Evolutionary conservation across 1,284 basidiomycete genomes (phyloP).

Genomic region (Chalciporus sp.): DNA sequence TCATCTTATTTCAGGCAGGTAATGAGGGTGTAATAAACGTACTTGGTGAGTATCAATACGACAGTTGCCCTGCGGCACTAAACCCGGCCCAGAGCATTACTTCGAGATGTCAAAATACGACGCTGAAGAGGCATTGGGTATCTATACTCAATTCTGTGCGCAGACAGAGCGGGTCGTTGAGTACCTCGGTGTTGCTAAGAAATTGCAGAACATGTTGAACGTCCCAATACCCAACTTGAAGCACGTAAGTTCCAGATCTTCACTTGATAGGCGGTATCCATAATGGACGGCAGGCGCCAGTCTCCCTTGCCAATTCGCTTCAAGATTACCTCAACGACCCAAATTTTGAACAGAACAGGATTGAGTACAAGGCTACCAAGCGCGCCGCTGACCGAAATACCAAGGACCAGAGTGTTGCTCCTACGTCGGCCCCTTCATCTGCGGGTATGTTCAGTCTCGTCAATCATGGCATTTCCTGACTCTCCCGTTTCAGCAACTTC

Average conservation of each 20-base stretch:
- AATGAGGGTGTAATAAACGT: slow-evolving; percentile 99
- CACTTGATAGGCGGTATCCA: neutral
- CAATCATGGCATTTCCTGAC: neutral
- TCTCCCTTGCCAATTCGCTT: slow-evolving; percentile 88
- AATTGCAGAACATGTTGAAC: slow-evolving; percentile 90
- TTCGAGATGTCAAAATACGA: slow-evolving; percentile 98
- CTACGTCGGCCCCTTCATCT: slow-evolving; percentile 11
- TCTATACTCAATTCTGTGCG: slow-evolving; percentile 94
- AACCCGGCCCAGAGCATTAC: slow-evolving; percentile 79
- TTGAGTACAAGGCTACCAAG: slow-evolving; percentile 90
- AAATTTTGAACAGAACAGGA: slow-evolving; percentile 92
- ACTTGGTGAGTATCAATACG: slow-evolving; percentile 55
- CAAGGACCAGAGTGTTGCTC: slow-evolving; percentile 33
- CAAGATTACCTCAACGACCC: slow-evolving; percentile 97
- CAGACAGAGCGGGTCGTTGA: slow-evolving; percentile 96
- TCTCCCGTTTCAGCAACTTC: slow-evolving; percentile 13
- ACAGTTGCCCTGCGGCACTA: slow-evolving; percentile 7
- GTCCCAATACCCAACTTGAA: slow-evolving; percentile 93
- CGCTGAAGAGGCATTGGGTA: slow-evolving; percentile 81
- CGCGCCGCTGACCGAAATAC: slow-evolving; percentile 65
- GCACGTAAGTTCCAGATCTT: slow-evolving; percentile 62
- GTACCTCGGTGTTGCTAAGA: slow-evolving; percentile 90
- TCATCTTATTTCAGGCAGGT: slow-evolving; percentile 94
- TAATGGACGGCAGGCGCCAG: slow-evolving; percentile 69
- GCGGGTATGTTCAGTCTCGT: slow-evolving; percentile 19